phyloP scores from a whole-genome alignment of 345 rosid species.

The Eutrema yunnanense region DNA sequence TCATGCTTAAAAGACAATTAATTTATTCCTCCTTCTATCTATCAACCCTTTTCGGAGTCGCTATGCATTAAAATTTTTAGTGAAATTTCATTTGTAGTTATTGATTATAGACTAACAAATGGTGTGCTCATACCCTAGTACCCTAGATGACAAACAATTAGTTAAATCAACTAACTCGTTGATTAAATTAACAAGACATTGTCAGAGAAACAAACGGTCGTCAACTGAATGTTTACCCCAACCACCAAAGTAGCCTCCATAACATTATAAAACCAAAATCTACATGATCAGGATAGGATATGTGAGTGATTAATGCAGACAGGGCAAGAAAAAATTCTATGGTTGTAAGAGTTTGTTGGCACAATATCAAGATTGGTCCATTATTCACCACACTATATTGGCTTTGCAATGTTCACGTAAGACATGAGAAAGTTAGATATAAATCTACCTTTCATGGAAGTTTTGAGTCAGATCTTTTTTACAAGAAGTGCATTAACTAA shows the following conservation, averaged over 20 bases:
- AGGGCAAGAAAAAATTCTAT: neutral
- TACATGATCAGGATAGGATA: constrained; percentile 3
- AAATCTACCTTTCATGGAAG: too few species aligned
- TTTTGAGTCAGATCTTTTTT: too few species aligned
- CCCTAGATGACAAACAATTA: neutral
- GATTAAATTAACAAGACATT: neutral
- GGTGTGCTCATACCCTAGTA: neutral
- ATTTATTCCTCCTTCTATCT: neutral
- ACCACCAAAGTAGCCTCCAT: constrained; percentile 18
- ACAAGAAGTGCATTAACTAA: too few species aligned
- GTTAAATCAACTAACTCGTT: neutral
- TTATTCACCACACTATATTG: neutral
- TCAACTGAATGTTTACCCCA: constrained; percentile 24
- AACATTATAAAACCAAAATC: neutral
- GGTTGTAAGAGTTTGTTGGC: neutral
- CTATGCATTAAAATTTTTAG: neutral
- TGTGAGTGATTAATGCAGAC: constrained; percentile 4
- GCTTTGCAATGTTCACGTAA: too few species aligned
- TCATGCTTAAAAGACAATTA: neutral
- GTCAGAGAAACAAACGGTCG: constrained; percentile 21
- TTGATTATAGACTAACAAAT: neutral
- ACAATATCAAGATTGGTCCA: neutral
- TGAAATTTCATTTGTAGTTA: neutral
- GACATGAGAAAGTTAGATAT: too few species aligned
- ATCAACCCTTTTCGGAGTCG: neutral